Evolutionary conservation across 78 protist species (phyloP).

Genomic region (Dictyostelium discoideum): DNA sequence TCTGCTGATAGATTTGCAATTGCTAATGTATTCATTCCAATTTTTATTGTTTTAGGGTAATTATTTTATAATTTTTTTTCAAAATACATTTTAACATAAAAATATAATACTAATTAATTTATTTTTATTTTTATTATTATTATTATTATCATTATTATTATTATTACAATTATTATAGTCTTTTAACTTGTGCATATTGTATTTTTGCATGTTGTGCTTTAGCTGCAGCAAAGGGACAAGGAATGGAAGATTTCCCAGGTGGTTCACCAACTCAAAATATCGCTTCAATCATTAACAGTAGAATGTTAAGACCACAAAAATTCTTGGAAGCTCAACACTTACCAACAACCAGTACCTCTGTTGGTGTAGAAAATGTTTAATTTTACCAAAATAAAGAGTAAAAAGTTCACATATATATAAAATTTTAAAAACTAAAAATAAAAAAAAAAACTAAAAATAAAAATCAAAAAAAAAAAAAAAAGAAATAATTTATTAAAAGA

Average conservation of each 20-base stretch:
- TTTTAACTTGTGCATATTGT: not conserved
- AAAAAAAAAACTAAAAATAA: not conserved
- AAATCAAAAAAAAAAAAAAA: not conserved
- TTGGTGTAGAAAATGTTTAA: not conserved
- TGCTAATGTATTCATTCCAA: slow-evolving; percentile 35
- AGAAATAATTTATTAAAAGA: not conserved
- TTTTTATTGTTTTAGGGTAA: slow-evolving; percentile 41
- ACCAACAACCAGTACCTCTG: not conserved
- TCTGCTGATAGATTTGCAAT: not conserved
- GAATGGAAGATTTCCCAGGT: not conserved
- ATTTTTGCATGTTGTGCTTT: not conserved
- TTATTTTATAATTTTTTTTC: not conserved
- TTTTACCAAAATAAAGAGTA: not conserved
- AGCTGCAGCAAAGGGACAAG: not conserved
- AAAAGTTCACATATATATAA: not conserved
- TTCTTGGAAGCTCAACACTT: slow-evolving; percentile 20
- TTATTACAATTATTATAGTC: not conserved
- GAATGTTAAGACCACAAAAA: slow-evolving; percentile 45
- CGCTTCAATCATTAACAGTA: not conserved
- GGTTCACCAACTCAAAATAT: not conserved
- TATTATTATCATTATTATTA: not conserved
- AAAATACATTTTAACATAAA: too few species aligned
- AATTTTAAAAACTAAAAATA: not conserved
- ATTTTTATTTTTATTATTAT: not conserved
- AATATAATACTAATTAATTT: not conserved